Evolutionary conservation across 164 flowering plant species (phyloP).

Genomic region (Liriodendron chinense): DNA sequence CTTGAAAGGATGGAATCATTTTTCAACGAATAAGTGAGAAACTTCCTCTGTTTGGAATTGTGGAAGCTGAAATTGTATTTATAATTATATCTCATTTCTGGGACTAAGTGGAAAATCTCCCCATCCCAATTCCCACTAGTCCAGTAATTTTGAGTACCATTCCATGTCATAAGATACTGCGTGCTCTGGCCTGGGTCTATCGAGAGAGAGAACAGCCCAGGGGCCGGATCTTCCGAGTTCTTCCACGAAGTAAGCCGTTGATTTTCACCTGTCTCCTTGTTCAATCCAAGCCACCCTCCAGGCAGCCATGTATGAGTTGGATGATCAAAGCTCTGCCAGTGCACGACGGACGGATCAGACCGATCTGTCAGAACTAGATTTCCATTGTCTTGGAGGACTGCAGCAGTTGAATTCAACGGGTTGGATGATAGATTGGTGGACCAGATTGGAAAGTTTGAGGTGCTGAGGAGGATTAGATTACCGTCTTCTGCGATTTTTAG

Average conservation of each 20-base stretch:
- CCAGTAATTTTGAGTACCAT: conserved; percentile 2
- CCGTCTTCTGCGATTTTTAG: conserved; percentile 33
- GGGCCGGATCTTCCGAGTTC: conserved; percentile 7
- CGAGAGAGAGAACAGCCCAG: conserved; percentile 5
- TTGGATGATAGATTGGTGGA: conserved; percentile 40
- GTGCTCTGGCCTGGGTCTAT: background rate
- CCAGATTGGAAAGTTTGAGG: conserved; percentile 42
- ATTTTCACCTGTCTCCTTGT: background rate
- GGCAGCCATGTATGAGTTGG: conserved; percentile 10
- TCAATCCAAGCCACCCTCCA: conserved; percentile 3
- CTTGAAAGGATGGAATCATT: background rate
- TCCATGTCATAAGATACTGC: background rate
- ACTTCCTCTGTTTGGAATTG: conserved; percentile 2
- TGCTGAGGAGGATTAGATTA: conserved; percentile 49
- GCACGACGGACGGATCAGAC: conserved; percentile 13
- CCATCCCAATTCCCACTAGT: conserved; percentile 7
- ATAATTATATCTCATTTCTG: background rate
- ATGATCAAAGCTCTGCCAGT: conserved; percentile 65
- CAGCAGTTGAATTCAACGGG: conserved; percentile 22
- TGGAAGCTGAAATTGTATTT: background rate
- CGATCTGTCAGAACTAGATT: conserved; percentile 50
- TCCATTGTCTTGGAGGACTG: conserved; percentile 48
- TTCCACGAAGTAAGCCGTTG: conserved; percentile 1
- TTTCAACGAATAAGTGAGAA: conserved; percentile 10
- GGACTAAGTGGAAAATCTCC: background rate